Base-by-base conservation (phyloP, 345 rosid species). In the Cardamine occulta region DNA sequence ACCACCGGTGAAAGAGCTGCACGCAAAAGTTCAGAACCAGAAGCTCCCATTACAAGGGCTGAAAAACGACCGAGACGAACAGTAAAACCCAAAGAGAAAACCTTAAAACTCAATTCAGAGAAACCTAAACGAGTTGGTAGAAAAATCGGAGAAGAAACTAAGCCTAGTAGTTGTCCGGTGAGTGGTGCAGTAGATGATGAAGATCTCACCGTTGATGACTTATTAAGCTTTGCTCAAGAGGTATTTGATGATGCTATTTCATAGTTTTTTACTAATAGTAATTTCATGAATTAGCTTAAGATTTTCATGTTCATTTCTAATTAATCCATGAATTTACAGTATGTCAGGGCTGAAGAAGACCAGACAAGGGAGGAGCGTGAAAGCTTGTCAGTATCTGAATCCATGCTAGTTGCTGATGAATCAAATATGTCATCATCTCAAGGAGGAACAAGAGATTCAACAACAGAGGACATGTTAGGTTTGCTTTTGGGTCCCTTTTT, bases 171-270 rank as follows among this genome's bases (percentile, higher is more conserved):
- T 63, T 26, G 2, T 60, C 79, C 13, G 0, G 49, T 61, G 8
- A 69, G 21, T 52, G 6, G 31, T 62, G 18, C 0, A 58, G 21
- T 21, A 21, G 68, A 72, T 3, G 63, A 49, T 1, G 73, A 39
- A 1, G 26, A 78, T 72, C 58, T 78, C 32, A 72, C 81, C 0
- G 58, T 78, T 66, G 73, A 78, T 66, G 81, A 78, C 11, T 64
- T 78, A 39, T 17, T 78, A 58, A 58, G 51, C 63, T 78, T 72
- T 52, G 81, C 81, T 72, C 48, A 78, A 2, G 77, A 78, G 73
- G 77, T 77, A n/a, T 24, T 7, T 34, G 1, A 11, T 5, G 17
- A 11, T 5, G 23, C 6, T 17, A 1, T 32, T 45, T 2, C 28
- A 28, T 2, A 2, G 5, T n/a, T 58, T 32, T 49, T 48, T 31